A percentile compares a stretch with the other conserved stretches of the same genome.
Conservation (phyloP, 805 yeast species). For the Maudiozyma barnettii region DNA sequence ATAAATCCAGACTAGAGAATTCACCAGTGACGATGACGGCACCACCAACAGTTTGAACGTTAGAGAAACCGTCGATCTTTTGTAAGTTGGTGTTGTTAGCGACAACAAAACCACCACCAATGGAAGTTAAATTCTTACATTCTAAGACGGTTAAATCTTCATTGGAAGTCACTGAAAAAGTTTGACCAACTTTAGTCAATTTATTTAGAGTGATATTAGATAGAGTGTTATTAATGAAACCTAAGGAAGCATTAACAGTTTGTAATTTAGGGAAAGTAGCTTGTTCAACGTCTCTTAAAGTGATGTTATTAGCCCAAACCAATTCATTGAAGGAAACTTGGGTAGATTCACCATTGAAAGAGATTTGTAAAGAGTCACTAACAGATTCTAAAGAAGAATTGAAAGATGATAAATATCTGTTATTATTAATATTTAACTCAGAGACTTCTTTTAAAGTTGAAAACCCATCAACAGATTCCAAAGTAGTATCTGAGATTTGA, state of each 20-base stretch:
- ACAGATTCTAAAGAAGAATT: conserved; percentile 67
- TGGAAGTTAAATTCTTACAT: conserved; percentile 56
- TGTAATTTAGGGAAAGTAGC: conserved; percentile 61
- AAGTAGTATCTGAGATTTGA: conserved; percentile 62
- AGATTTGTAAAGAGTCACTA: conserved; percentile 63
- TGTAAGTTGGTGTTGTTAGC: conserved; percentile 72
- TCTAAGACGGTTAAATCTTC: conserved; percentile 57
- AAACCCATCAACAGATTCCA: conserved; percentile 60
- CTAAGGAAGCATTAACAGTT: conserved; percentile 69
- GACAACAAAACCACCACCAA: conserved; percentile 92
- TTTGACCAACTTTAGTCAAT: conserved; percentile 64
- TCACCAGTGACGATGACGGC: conserved; percentile 75
- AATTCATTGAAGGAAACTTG: conserved; percentile 60
- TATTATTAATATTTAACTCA: conserved; percentile 83
- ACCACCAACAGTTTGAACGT: conserved; percentile 72
- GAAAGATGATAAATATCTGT: conserved; percentile 62
- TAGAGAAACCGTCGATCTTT: conserved; percentile 62
- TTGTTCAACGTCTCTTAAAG: conserved; percentile 71
- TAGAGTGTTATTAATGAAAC: conserved; percentile 66
- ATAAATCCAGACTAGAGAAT: conserved; percentile 71
- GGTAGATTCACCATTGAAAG: conserved; percentile 76
- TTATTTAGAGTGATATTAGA: conserved; percentile 43
- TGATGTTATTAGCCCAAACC: conserved; percentile 78
- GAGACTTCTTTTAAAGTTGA: conserved; percentile 35
- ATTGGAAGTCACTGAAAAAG: conserved; percentile 69